These are phyloP conservation scores for Orbilia brochopaga DNA, from an alignment of 2,329 filamentous ascomycete species.

Conservation along the genomic window DNA sequence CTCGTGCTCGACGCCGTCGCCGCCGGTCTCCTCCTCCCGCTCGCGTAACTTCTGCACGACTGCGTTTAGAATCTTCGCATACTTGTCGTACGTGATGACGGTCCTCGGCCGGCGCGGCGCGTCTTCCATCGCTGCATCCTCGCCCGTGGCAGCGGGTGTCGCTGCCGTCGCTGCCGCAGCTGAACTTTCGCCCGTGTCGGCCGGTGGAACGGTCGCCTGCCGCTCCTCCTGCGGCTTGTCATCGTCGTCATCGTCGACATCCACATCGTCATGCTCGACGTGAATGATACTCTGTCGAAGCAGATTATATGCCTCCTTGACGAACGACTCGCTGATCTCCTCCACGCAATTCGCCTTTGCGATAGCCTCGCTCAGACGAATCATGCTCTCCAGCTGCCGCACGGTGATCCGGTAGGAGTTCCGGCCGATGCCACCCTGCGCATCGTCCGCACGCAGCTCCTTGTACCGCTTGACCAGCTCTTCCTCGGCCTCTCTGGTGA, in stretches of 20 bases:
- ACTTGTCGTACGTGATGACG: conserved; percentile 94
- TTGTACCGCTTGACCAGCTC: conserved; percentile 92
- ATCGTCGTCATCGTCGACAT: conserved; percentile 79
- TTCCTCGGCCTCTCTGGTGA: conserved; percentile 83
- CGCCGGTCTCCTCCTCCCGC: conserved; percentile 71
- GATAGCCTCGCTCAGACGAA: conserved; percentile 94
- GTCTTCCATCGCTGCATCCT: conserved; percentile 58
- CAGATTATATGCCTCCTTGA: conserved; percentile 88
- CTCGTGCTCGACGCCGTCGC: conserved; percentile 84
- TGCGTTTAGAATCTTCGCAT: conserved; percentile 85
- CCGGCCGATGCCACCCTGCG: conserved; percentile 88
- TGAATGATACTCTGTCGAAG: conserved; percentile 94
- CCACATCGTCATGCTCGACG: conserved; percentile 96
- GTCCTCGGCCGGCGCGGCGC: conserved; percentile 68
- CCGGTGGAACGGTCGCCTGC: conserved; percentile 61
- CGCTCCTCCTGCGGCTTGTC: conserved; percentile 59
- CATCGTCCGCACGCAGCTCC: conserved; percentile 88
- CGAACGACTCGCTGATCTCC: conserved; percentile 82
- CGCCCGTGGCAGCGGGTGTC: conserved; percentile 56
- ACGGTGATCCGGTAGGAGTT: conserved; percentile 99
- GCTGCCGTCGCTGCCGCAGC: conserved; percentile 59
- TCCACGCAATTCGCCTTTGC: conserved; percentile 96
- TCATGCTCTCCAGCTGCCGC: conserved; percentile 92
- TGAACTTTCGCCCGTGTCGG: conserved; percentile 63
- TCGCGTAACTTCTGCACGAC: conserved; percentile 82